Percentiles rank a stretch among this genome's conserved stretches.
These are phyloP conservation scores for Cladosporium halotolerans DNA, from an alignment of 2,329 filamentous ascomycete genomes.

Conservation along the genomic window DNA sequence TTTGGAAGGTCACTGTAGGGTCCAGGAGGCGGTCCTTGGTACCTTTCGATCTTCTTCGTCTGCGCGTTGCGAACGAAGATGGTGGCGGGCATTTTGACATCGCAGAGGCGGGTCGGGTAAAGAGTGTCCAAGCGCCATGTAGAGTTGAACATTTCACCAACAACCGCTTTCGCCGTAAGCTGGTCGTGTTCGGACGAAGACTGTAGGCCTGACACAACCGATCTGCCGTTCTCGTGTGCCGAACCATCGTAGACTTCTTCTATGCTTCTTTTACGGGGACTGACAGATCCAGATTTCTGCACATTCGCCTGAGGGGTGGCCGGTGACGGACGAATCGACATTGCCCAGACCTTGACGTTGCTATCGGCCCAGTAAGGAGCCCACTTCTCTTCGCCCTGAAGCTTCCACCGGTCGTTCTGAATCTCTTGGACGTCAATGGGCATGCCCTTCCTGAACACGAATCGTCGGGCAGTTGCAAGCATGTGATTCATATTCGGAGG, in stretches of 20 bases:
- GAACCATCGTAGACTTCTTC: constrained; percentile 30
- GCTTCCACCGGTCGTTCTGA: constrained; percentile 30
- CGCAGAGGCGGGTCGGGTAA: constrained; percentile 56
- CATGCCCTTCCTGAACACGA: constrained; percentile 79
- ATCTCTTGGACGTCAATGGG: constrained; percentile 68
- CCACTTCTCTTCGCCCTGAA: constrained; percentile 28
- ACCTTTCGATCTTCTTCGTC: constrained; percentile 60
- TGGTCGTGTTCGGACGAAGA: constrained; percentile 34
- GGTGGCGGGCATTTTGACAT: constrained; percentile 61
- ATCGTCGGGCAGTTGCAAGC: constrained; percentile 74
- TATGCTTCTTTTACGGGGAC: constrained; percentile 31
- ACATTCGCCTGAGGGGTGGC: neutral
- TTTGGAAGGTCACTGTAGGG: constrained; percentile 36
- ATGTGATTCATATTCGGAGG: constrained; percentile 73
- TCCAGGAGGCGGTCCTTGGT: constrained; percentile 61
- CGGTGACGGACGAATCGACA: constrained; percentile 49
- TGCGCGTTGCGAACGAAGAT: constrained; percentile 61
- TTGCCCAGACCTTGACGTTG: constrained; percentile 76
- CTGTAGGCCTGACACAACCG: constrained; percentile 36
- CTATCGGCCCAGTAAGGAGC: constrained; percentile 67
- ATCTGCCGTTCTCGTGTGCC: constrained; percentile 16
- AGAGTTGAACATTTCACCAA: constrained; percentile 75
- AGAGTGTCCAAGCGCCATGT: constrained; percentile 67
- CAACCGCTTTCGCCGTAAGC: constrained; percentile 49
- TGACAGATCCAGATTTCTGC: constrained; percentile 8